Percentiles rank a stretch among this genome's conserved stretches.
Conservation (phyloP, 2,329 filamentous ascomycete genomes). For the Fonsecaea pedrosoi region DNA sequence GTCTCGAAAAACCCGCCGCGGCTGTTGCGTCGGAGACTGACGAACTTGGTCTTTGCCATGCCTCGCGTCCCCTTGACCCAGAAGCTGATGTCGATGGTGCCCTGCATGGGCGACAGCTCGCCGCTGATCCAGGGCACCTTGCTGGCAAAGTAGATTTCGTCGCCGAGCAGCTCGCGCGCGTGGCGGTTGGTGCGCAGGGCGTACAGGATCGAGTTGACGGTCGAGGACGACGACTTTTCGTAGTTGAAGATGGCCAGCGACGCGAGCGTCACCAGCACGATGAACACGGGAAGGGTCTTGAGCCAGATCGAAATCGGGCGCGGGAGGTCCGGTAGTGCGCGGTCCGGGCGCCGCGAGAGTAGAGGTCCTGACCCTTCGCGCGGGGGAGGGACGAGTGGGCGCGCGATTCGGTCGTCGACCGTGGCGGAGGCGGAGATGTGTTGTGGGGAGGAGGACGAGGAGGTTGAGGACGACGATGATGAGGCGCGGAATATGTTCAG, state of each 20-base stretch:
- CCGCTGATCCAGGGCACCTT: conserved; percentile 84
- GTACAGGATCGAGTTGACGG: conserved; percentile 89
- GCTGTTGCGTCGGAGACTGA: conserved; percentile 69
- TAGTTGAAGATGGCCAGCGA: conserved; percentile 97
- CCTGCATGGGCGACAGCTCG: conserved; percentile 92
- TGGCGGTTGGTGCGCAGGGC: conserved; percentile 79
- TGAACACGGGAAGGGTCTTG: conserved; percentile 81
- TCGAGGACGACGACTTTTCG: conserved; percentile 87
- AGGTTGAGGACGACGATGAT: neutral
- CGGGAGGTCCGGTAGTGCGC: conserved; percentile 57
- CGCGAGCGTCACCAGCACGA: conserved; percentile 71
- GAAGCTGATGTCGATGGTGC: conserved; percentile 85
- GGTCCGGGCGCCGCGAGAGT: conserved; percentile 60
- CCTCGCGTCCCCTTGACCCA: conserved; percentile 79
- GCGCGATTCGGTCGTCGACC: conserved; percentile 11
- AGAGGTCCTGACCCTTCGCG: conserved; percentile 59
- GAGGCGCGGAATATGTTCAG: neutral
- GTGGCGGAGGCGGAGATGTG: neutral
- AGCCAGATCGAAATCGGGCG: conserved; percentile 63
- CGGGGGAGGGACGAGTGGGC: conserved; percentile 55
- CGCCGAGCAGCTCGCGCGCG: conserved; percentile 80
- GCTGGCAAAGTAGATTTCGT: conserved; percentile 81
- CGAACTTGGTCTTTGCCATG: conserved; percentile 78
- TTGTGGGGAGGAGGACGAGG: conserved; percentile 4
- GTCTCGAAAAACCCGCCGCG: conserved; percentile 80